Conservation (phyloP, 805 yeast species). For the Lachancea mirantina region DNA sequence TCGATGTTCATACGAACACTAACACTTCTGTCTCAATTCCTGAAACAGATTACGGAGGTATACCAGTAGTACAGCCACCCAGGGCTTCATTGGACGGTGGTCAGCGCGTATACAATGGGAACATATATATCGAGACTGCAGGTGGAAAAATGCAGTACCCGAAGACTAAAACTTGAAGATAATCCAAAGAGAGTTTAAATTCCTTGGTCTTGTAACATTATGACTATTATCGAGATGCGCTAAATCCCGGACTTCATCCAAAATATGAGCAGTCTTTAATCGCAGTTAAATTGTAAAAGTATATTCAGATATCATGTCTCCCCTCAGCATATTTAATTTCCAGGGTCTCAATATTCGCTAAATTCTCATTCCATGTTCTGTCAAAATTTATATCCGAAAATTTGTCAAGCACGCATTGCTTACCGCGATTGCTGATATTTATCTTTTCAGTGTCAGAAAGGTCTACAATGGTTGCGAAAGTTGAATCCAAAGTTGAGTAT, state of each 20-base stretch:
- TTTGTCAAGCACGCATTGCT: slow-evolving; percentile 38
- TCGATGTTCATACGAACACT: slow-evolving; percentile 18
- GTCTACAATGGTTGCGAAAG: slow-evolving; percentile 39
- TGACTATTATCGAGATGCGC: too few relatives aligned
- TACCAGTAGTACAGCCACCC: slow-evolving; percentile 2
- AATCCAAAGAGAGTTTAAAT: too few relatives aligned
- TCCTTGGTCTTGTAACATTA: too few relatives aligned
- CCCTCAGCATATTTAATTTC: neutral
- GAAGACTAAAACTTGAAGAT: too few relatives aligned
- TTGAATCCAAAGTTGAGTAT: slow-evolving; percentile 44
- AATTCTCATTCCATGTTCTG: slow-evolving; percentile 42
- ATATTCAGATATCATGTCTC: neutral
- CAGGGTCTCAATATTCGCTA: slow-evolving; percentile 11
- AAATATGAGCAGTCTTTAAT: too few relatives aligned
- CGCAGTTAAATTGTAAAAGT: too few relatives aligned
- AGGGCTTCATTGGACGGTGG: slow-evolving; percentile 3
- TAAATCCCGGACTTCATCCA: too few relatives aligned
- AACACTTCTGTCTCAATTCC: slow-evolving; percentile 13
- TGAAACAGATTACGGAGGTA: slow-evolving; percentile 6
- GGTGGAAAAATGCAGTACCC: slow-evolving; percentile 3
- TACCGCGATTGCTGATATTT: slow-evolving; percentile 41
- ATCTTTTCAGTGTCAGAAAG: slow-evolving; percentile 33
- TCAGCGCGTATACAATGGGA: slow-evolving; percentile 3
- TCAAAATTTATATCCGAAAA: slow-evolving; percentile 60
- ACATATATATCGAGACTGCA: slow-evolving; percentile 4